Evolutionary conservation across 768 basidiomycete genomes (phyloP), one percentile per base, ranked within the genome.

Genomic region (Lactarius sp.): DNA sequence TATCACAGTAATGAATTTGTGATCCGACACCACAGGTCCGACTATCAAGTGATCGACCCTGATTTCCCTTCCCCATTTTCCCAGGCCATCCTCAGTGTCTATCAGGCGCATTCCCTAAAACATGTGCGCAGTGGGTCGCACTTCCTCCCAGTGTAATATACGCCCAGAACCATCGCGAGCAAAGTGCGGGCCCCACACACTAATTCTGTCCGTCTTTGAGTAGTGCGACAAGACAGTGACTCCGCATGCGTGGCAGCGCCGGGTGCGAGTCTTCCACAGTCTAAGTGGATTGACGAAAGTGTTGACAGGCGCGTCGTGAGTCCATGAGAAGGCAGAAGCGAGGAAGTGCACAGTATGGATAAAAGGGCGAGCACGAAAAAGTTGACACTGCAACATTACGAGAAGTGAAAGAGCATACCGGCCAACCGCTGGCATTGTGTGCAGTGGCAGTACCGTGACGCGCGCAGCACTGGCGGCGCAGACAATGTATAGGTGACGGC

Each of bases 101-200:
- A 87, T 62, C 75, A 86, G 72, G 22, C 83, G 77, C 22, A 86
- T 87, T 12, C 74, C 83, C 66, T 88, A 88, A 73, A 87, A 89
- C 6, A 84, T 83, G 70, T 87, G 86, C 36, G 75, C 81, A 0
- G 83, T 87, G 0, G 87, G 88, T 68, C 81, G 82, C 49, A 86
- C 71, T 22, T 71, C 66, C 2, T 84, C 82, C 82, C 83, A 83
- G 47, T 77, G 72, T 52, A 79, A 74, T 55, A 85, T 80, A 52
- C 73, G 76, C 6, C 84, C 83, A 2, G 78, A 73, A 3, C 73
- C 75, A 65, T 84, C 80, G 46, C 86, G 77, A 63, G 83, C 79
- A 27, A 90, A 73, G 56, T 81, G 77, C 0, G 77, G 75, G 9
- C 84, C 85, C 81, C 83, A 86, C 14, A 87, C 74, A 69, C 83